Conservation (phyloP, 2,329 filamentous ascomycete genomes). For the Cytospora chrysosperma region DNA sequence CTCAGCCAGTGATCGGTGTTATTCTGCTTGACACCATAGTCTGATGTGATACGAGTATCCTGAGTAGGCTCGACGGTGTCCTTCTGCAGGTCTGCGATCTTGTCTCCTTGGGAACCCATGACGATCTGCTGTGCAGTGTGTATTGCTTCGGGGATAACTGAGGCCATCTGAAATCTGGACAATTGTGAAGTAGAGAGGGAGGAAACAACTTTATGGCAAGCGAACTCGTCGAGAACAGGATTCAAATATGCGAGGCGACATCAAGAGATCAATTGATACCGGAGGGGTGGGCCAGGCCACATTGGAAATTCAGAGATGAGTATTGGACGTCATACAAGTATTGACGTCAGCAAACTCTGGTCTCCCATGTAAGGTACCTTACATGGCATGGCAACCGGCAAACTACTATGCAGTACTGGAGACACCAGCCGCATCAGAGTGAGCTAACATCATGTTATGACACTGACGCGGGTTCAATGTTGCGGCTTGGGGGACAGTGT, state of each 20-base stretch:
- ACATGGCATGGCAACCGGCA: too few relatives aligned
- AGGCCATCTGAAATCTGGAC: conserved; percentile 12
- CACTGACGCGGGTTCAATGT: neutral
- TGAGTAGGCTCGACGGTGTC: conserved; percentile 59
- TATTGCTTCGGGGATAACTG: conserved; percentile 34
- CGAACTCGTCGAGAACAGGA: neutral
- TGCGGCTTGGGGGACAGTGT: too few relatives aligned
- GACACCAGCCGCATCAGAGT: neutral
- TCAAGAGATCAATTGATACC: neutral
- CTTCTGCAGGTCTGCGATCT: conserved; percentile 59
- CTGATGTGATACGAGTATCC: conserved; percentile 66
- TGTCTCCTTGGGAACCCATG: conserved; percentile 46
- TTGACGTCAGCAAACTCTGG: conserved; percentile 18
- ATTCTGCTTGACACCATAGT: conserved; percentile 71
- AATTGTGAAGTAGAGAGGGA: neutral
- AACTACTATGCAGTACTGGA: too few relatives aligned
- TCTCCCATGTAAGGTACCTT: neutral
- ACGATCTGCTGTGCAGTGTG: conserved; percentile 40
- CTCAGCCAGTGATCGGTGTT: conserved; percentile 79
- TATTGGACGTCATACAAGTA: conserved; percentile 9
- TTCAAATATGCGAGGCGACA: neutral
- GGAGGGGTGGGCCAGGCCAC: neutral
- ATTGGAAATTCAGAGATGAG: conserved; percentile 14
- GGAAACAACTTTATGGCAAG: neutral
- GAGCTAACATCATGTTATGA: neutral